phyloP scores from a whole-genome alignment of 768 basidiomycete genomes.

The Leccinellum rugosiceps region DNA sequence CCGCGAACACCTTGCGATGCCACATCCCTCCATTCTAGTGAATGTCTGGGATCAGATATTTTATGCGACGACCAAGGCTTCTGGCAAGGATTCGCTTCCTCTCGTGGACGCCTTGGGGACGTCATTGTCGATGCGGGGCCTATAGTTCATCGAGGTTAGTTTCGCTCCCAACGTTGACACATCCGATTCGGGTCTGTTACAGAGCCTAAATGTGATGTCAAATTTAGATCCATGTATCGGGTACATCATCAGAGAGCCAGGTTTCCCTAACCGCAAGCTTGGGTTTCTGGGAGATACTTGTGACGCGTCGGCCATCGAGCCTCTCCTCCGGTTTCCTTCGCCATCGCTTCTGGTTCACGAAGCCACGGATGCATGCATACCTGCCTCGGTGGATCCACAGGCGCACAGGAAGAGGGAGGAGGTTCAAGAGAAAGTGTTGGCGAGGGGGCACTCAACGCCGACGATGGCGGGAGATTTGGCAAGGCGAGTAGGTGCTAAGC shows the following conservation, averaged over 20 bases:
- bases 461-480: conserved; percentile 78
- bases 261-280: conserved; percentile 52
- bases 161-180: not conserved
- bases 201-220: not conserved
- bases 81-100: conserved; percentile 56
- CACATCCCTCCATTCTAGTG: conserved; percentile 55
- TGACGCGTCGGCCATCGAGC: conserved; percentile 58
- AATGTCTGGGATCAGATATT: conserved; percentile 62
- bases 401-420: conserved; percentile 41
- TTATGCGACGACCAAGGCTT: conserved; percentile 51
- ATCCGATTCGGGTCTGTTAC: not conserved
- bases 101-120: conserved; percentile 37
- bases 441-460: conserved; percentile 76
- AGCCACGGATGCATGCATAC: conserved; percentile 73
- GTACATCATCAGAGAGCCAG: conserved; percentile 66
- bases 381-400: conserved; percentile 47
- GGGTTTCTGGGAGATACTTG: conserved; percentile 78
- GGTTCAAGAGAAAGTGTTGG: conserved; percentile 49
- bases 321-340: conserved; percentile 47
- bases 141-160: conserved; percentile 70
- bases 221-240: conserved; percentile 72
- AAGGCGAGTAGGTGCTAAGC: conserved; percentile 51
- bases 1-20: conserved; percentile 47
- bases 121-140: conserved; percentile 71
- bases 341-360: conserved; percentile 82